Base-by-base conservation (phyloP, 129 eudicot genomes). In the Escallonia rubra region DNA sequence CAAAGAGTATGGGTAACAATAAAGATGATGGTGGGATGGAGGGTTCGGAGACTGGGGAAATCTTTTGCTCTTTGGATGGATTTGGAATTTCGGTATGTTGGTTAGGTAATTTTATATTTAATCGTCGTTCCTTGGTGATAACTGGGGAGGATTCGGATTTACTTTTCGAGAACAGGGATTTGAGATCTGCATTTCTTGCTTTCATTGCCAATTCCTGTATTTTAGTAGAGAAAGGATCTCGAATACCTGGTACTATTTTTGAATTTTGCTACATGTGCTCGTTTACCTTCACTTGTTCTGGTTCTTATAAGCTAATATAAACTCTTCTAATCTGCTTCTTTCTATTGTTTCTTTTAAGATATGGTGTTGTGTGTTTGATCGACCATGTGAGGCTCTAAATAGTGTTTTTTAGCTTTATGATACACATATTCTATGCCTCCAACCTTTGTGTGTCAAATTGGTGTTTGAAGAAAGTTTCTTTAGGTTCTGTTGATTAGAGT, bases 181-280 rank as follows among this genome's bases (percentile, higher is more conserved):
- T 14, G 34, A 64, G 68, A n/a, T 12, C 13, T 54, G 3, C n/a
- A 8, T 61, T 16, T 64, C 41, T 63, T 64, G 68, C 41, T 64
- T 15, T 14, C 15, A n/a, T 40, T 2, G 3, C 64, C 46, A 60
- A 1, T 40, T 41, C 14, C 10, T 60, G 64, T 60, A 60, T 7
- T 40, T 60, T 38, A 38, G 45, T 60, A 10, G 15, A 60, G 50
- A 8, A 40, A 43, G 49, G 16, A 61, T 61, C 65, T 61, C 42
- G 11, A 43, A 61, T 64, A 7, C 54, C 43, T 47, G 68, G n/a
- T 46, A 8, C 39, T 4, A 3, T 12, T 14, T 14, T 13, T 63
- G 5, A 43, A 43, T 63, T 46, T 63, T 43, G 14, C n/a, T 62
- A 41, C 4, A 1, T 64, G 14, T 5, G 41, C 0, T 23, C 5